Conservation (phyloP, 2,329 filamentous ascomycete species). For the Ophiostoma populinum region DNA sequence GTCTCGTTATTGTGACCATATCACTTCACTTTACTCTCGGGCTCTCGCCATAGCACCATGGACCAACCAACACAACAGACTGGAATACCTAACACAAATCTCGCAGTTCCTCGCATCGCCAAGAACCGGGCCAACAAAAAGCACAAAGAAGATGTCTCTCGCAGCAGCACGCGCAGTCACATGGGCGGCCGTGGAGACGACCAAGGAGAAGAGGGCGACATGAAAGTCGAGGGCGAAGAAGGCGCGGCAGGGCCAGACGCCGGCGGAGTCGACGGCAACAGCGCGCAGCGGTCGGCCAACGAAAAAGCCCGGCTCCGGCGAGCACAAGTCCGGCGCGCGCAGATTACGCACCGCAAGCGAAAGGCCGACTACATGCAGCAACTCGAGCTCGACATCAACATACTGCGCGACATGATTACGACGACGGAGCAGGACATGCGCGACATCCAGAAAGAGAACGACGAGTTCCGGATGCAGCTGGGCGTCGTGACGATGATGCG, state of each 20-base stretch:
- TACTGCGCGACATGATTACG: constrained; percentile 29
- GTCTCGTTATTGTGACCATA: no score
- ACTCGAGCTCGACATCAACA: constrained; percentile 32
- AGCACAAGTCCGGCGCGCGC: constrained; percentile 33
- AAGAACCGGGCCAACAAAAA: constrained; percentile 1
- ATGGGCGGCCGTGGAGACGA: constrained; percentile 3
- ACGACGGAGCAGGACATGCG: constrained; percentile 22
- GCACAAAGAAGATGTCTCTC: not conserved
- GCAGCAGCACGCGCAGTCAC: not conserved
- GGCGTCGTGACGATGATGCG: constrained; percentile 4
- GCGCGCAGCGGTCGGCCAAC: constrained; percentile 8
- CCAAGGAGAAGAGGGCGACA: constrained; percentile 1
- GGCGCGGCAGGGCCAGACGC: not conserved
- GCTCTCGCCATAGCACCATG: no score
- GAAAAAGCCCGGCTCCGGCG: constrained; percentile 30
- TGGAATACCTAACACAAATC: constrained; percentile 2
- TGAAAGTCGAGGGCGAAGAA: constrained; percentile 1
- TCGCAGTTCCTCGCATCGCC: constrained; percentile 4
- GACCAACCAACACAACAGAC: constrained; percentile 1
- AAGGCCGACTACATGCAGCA: constrained; percentile 37
- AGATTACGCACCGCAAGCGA: constrained; percentile 37
- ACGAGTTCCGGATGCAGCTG: constrained; percentile 22
- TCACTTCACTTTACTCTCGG: no score
- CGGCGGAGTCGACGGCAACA: not conserved
- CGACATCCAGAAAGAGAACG: constrained; percentile 25